These are phyloP conservation scores for Vitis hybrid DNA, from an alignment of 177 flowering plant genomes.

Conservation along the genomic window DNA sequence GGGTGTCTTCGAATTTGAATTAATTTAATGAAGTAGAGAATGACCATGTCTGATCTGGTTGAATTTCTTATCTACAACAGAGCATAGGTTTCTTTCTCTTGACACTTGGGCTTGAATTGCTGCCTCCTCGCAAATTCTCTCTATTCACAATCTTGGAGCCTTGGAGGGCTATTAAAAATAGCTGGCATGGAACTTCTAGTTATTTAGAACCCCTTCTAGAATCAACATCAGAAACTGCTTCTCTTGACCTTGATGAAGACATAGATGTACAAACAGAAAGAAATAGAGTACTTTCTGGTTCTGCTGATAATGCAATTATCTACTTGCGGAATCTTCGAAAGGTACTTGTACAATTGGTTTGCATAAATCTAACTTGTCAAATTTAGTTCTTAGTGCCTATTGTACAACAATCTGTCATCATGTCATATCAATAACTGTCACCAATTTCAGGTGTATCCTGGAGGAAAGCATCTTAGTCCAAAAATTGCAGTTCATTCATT, in stretches of 20 bases:
- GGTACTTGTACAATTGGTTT: conserved; percentile 40
- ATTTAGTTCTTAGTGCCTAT: neutral
- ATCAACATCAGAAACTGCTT: conserved; percentile 36
- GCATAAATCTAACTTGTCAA: neutral
- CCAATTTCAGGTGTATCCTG: conserved; percentile 74
- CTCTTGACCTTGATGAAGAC: conserved; percentile 61
- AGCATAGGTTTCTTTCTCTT: conserved; percentile 62
- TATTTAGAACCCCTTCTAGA: conserved; percentile 62
- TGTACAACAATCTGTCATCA: neutral
- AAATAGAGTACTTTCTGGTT: conserved; percentile 79
- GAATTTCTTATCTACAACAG: conserved; percentile 42
- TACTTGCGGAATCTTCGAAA: conserved; percentile 81
- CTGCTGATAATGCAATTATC: conserved; percentile 59
- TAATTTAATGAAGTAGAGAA: too few species aligned
- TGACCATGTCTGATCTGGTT: neutral
- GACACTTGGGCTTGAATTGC: conserved; percentile 69
- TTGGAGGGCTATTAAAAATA: conserved; percentile 31
- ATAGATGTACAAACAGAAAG: conserved; percentile 81
- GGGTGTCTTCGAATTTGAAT: too few species aligned
- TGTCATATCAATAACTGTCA: neutral
- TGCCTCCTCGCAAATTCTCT: conserved; percentile 51
- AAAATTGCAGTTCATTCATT: conserved; percentile 92
- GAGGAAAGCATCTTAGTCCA: conserved; percentile 37
- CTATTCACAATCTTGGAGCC: conserved; percentile 28
- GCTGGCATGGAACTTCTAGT: conserved; percentile 13